Evolutionary conservation across 495 filamentous ascomycete species (phyloP), one percentile per base, ranked within the genome.

Genomic region (Penicillium alfredii): DNA sequence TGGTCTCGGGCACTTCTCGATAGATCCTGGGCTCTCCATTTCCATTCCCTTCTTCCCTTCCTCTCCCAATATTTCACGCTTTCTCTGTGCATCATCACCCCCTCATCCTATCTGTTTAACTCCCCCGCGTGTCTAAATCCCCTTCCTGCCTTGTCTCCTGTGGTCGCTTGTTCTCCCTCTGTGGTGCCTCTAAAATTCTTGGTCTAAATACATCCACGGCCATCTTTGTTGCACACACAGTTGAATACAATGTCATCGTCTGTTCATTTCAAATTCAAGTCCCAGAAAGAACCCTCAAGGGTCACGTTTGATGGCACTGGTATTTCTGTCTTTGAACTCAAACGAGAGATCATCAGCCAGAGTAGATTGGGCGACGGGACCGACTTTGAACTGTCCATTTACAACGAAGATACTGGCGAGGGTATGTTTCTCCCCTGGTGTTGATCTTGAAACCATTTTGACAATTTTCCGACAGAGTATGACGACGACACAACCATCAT

Each of bases 181-280:
- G 47, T 42, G 51, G 52, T 55, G 45, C 40, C 44, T 45, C 33
- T 52, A 45, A 56, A 55, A 33, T 18, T 44, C 37, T 57, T 51
- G 54, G 49, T 54, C 47, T 61, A 55, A 62, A 52, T 56, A 54
- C 48, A 46, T 53, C 23, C 42, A 48, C 49, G 35, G 49, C 42
- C 49, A 48, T 45, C 46, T 45, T 51, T 49, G 39, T 59, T 52
- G 51, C 48, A 42, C 55, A 38, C 57, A 52, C 67, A 82, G 52
- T 60, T 62, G 59, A 66, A 68, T 68, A 64, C 61, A 68, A 98
- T 98, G 92, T 75, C 89, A 66, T 96, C 93, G 38, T 96, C 88
- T 45, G 89, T 99, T 60, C 96, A 94, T 69, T 97, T 94, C 84
- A 94, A 94, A 69, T 99, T 97, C 84, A 97, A 96, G 73, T 96